These are phyloP conservation scores for Xylariaceae sp. DNA, from an alignment of 2,329 filamentous ascomycete genomes.

Conservation along the genomic window DNA sequence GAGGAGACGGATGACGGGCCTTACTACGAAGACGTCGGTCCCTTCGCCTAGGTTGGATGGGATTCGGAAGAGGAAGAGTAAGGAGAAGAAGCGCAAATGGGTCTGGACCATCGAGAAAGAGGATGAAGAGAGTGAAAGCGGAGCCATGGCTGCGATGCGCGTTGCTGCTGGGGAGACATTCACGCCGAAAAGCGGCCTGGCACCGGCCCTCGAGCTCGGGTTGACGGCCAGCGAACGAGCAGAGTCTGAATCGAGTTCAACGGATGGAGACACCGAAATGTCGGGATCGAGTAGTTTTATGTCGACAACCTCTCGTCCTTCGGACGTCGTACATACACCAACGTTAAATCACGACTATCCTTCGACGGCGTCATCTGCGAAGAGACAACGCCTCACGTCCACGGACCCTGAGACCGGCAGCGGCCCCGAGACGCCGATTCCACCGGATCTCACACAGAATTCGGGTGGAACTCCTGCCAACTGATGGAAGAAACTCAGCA, in stretches of 20 bases:
- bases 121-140: slow-evolving; percentile 40
- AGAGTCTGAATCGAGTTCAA: slow-evolving; percentile 24
- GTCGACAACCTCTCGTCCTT: slow-evolving; percentile 27
- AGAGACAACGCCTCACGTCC: slow-evolving; percentile 27
- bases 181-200: slow-evolving; percentile 13
- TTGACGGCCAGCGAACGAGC: slow-evolving; percentile 34
- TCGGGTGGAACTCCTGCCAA: too few relatives aligned
- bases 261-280: too few relatives aligned
- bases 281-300: too few relatives aligned
- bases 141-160: slow-evolving; percentile 40
- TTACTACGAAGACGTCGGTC: slow-evolving; percentile 41
- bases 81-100: slow-evolving; percentile 61
- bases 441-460: slow-evolving; percentile 30
- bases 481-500: too few relatives aligned
- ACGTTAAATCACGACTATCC: slow-evolving; percentile 17
- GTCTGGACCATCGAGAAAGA: slow-evolving; percentile 62
- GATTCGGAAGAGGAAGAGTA: slow-evolving; percentile 50
- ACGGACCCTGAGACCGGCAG: slow-evolving; percentile 30
- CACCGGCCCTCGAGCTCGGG: slow-evolving; percentile 12
- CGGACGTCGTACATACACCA: slow-evolving; percentile 40
- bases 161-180: slow-evolving; percentile 32
- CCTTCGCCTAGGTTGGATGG: slow-evolving; percentile 40
- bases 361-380: slow-evolving; percentile 3
- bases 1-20: slow-evolving; percentile 52
- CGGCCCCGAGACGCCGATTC: slow-evolving; percentile 37